phyloP scores from a whole-genome alignment of 2,329 filamentous ascomycete species.

The Hyphodiscus sp. region DNA sequence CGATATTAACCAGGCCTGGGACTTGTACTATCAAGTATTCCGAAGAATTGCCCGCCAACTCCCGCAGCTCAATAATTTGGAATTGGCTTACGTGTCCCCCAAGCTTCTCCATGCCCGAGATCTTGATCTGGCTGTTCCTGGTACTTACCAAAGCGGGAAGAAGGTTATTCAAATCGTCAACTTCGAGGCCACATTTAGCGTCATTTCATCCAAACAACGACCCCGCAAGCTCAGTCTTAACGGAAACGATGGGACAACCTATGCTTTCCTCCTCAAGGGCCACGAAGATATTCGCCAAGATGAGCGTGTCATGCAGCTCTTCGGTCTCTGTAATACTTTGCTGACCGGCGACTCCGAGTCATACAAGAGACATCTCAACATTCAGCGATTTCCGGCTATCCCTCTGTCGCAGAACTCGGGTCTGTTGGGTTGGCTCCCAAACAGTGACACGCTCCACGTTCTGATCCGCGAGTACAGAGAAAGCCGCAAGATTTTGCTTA shows the following conservation, averaged over 20 bases:
- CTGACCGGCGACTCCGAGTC: slow-evolving; percentile 90
- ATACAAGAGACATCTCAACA: slow-evolving; percentile 94
- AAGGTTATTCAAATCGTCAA: slow-evolving; percentile 79
- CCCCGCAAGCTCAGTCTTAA: slow-evolving; percentile 82
- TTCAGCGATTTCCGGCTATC: slow-evolving; percentile 94
- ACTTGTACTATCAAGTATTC: slow-evolving; percentile 98
- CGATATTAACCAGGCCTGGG: slow-evolving; percentile 97
- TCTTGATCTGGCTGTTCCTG: slow-evolving; percentile 90
- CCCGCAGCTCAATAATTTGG: slow-evolving; percentile 84
- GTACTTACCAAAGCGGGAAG: slow-evolving; percentile 76
- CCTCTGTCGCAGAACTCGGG: slow-evolving; percentile 95
- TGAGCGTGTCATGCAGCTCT: slow-evolving; percentile 98
- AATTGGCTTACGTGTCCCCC: slow-evolving; percentile 94
- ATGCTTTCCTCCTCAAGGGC: slow-evolving; percentile 92
- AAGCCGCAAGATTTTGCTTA: slow-evolving; percentile 92
- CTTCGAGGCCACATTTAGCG: slow-evolving; percentile 83
- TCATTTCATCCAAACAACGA: slow-evolving; percentile 95
- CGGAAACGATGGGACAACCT: slow-evolving; percentile 82
- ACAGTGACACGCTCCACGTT: slow-evolving; percentile 94
- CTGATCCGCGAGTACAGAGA: slow-evolving; percentile 97
- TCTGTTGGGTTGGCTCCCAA: slow-evolving; percentile 91
- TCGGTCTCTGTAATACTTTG: slow-evolving; percentile 94
- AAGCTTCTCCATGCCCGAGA: slow-evolving; percentile 80
- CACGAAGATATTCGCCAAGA: slow-evolving; percentile 99
- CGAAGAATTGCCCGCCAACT: slow-evolving; percentile 89